Base-by-base conservation (phyloP, 2,329 filamentous ascomycete genomes). In the Scedosporium apiospermum region DNA sequence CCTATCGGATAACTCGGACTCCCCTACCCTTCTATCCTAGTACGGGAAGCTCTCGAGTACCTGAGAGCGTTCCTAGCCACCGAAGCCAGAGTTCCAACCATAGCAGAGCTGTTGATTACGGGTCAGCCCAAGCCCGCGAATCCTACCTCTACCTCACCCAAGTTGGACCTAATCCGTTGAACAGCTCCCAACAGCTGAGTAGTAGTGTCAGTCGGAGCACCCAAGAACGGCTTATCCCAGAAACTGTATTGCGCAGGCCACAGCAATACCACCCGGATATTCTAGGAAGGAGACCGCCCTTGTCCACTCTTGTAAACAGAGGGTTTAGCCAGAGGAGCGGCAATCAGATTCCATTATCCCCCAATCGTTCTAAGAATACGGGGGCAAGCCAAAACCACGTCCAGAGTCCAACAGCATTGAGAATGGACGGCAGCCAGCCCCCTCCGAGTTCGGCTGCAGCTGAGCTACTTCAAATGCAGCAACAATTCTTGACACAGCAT, bases 181-280 rank as follows among this genome's bases (percentile, higher is more conserved):
- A 55, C 34, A 61, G 60, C 60, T 55, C 60, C 16, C 46, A 61
- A 23, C 46, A 42, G n/a, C 61, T 66, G 9, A 63, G 42, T 21
- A 49, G 34, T 26, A 55, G 26, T 18, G 51, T 41, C 27, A 62
- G 51, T 51, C 63, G 60, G 30, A 41, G 26, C 4, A 34, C 44
- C 2, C 60, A 61, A 23, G 63, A 66, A 12, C 59, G 58, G 10
- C 21, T 63, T 18, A 58, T 67, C 7, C 65, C 65, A n/a, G 65
- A 67, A 42, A 66, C 63, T 7, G 63, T 67, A 12, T 59, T 60
- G 14, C 65, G 65, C 16, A 63, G 34, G 23, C 60, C 61, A 46
- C 30, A 42, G 57, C 38, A 14, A 23, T 41, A 58, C 34, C 34
- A 14, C 23, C 26, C 55, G 30, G 14, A n/a, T 6, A 23, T 55